Conservation (phyloP, 352 stramenopile species). For the Globisporangium uncinulatum region DNA sequence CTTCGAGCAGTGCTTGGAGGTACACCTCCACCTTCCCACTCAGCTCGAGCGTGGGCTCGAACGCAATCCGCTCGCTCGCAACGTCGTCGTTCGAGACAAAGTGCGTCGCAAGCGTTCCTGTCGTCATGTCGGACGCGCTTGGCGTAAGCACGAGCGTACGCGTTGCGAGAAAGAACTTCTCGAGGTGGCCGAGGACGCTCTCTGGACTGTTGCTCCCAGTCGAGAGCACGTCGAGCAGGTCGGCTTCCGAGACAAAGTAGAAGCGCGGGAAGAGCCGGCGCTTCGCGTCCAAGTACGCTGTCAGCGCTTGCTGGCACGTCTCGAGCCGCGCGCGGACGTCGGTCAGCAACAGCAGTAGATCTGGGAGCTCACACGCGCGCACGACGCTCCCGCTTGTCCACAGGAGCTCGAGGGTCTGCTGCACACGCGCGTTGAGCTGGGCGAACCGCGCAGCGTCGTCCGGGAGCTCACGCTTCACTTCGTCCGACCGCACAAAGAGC, state of each 20-base stretch:
- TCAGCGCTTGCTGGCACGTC: constrained; percentile 91
- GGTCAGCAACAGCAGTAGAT: constrained; percentile 67
- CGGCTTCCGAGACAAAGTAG: constrained; percentile 94
- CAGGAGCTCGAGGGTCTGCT: constrained; percentile 66
- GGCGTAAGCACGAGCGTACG: constrained; percentile 47
- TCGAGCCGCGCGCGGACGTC: constrained; percentile 80
- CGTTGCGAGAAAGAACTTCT: constrained; percentile 84
- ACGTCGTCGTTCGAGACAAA: constrained; percentile 89
- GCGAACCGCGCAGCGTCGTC: constrained; percentile 88
- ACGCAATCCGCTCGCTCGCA: constrained; percentile 84
- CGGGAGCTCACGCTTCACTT: constrained; percentile 92
- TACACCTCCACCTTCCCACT: constrained; percentile 96
- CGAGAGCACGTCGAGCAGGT: constrained; percentile 93
- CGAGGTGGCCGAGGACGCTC: constrained; percentile 88
- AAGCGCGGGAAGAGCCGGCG: constrained; percentile 91
- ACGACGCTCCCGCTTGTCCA: constrained; percentile 75
- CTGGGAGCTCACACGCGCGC: constrained; percentile 75
- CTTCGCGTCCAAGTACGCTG: constrained; percentile 93
- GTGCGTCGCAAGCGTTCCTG: constrained; percentile 54
- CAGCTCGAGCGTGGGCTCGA: constrained; percentile 85
- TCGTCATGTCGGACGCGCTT: constrained; percentile 13
- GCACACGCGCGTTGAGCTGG: constrained; percentile 77
- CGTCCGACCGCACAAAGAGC: constrained; percentile 93
- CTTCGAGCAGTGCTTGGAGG: constrained; percentile 89
- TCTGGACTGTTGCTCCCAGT: constrained; percentile 81